Conservation (phyloP, 192 early-diverging fungal genomes). For the Backusella australiensis region DNA sequence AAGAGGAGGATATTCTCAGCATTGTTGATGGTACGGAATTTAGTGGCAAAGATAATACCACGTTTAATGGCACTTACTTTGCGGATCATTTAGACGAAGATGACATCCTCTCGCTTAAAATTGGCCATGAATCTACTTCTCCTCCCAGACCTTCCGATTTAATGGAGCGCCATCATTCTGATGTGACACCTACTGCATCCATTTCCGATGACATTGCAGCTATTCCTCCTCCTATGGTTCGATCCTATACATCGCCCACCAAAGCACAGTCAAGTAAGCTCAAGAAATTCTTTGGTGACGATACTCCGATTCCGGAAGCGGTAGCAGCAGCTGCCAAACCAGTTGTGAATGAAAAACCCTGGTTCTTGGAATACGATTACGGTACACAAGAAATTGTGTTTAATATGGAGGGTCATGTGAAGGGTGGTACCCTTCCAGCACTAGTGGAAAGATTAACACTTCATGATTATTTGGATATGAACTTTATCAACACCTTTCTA, state of each 20-base stretch:
- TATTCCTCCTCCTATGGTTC: neutral
- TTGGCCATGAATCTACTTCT: neutral
- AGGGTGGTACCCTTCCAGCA: conserved; percentile 75
- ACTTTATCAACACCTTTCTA: conserved; percentile 83
- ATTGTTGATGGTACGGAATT: neutral
- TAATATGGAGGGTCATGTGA: conserved; percentile 75
- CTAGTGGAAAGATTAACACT: conserved; percentile 78
- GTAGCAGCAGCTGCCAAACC: conserved; percentile 5
- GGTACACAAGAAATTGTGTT: conserved; percentile 62
- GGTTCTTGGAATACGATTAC: conserved; percentile 73
- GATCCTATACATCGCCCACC: conserved; percentile 2
- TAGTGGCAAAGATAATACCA: neutral
- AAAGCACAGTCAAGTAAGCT: conserved; percentile 38
- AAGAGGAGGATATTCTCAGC: neutral
- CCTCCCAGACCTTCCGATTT: neutral
- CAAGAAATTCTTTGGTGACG: conserved; percentile 63
- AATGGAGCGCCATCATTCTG: neutral
- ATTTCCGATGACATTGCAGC: neutral
- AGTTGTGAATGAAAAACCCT: conserved; percentile 41
- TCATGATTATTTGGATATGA: conserved; percentile 63
- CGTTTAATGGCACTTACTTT: neutral
- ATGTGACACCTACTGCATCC: neutral
- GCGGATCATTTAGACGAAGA: neutral
- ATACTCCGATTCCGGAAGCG: conserved; percentile 16
- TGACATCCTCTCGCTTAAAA: neutral